Conservation (phyloP, 2,329 filamentous ascomycete species). For the Trichoderma atroviride region DNA sequence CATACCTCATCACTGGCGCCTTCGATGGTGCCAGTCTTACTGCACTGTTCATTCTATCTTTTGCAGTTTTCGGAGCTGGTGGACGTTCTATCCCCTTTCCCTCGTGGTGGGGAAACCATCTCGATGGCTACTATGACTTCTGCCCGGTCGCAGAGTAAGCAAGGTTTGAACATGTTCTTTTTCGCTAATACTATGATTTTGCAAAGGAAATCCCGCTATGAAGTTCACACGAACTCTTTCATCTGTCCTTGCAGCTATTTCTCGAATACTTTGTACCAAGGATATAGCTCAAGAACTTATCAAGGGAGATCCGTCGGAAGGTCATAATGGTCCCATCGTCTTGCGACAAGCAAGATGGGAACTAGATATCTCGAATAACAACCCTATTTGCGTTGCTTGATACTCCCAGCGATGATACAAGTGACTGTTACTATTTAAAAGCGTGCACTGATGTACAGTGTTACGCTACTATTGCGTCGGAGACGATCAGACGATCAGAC, state of each 20-base stretch:
- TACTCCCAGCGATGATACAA: background rate
- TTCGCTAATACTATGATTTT: background rate
- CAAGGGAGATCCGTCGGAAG: background rate
- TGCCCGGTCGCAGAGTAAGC: slow-evolving; percentile 45
- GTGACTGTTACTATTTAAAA: background rate
- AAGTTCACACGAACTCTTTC: background rate
- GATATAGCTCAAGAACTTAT: slow-evolving; percentile 3
- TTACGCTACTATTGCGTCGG: too few relatives aligned
- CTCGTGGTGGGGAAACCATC: slow-evolving; percentile 59
- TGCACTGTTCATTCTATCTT: slow-evolving; percentile 56
- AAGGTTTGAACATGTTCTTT: background rate
- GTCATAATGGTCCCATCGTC: background rate
- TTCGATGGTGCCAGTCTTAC: slow-evolving; percentile 54
- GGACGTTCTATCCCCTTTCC: slow-evolving; percentile 50
- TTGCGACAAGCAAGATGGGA: background rate
- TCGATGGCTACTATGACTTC: slow-evolving; percentile 50
- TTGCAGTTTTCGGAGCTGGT: slow-evolving; percentile 58
- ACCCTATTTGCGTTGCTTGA: background rate
- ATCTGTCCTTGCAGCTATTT: slow-evolving; percentile 1
- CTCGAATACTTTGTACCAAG: background rate
- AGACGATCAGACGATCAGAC: background rate
- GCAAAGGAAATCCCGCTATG: background rate
- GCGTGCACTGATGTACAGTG: background rate
- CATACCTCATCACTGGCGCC: slow-evolving; percentile 55
- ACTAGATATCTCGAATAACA: background rate